Base-by-base conservation (phyloP, 2,329 filamentous ascomycete genomes). In the Aspergillus sp. region DNA sequence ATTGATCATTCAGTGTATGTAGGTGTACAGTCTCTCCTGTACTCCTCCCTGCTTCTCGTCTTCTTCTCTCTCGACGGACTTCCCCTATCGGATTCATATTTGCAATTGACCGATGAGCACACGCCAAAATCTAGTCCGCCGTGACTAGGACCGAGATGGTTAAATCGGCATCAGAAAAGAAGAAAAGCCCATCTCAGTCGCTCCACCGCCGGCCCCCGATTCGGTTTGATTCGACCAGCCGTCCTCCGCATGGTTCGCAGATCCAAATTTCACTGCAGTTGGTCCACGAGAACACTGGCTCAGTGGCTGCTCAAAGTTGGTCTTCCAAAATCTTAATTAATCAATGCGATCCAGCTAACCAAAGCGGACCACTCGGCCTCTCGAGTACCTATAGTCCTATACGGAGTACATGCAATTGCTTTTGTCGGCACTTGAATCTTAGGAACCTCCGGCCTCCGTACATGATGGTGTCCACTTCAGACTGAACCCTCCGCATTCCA, bases 191-290 rank as follows among this genome's bases (percentile, higher is more conserved):
- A 29, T 29, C 6, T 4, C 36, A n/a, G 36, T 7, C 36, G 36
- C 36, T 42, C 36, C 36, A 42, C 36, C 36, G 36, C 4, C 36
- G 36, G 16, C 36, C 36, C 49, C 49, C 49, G 57, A 59, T 57
- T 46, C 14, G 45, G n/a, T 22, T 32, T 57, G 57, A 52, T 60
- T 24, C 36, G 57, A 52, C 62, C 60, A 64, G 50, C 55, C 49
- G 20, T 47, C 63, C 61, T 63, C 65, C 65, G 58, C 62, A 66
- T 55, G 32, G 64, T 67, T 68, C 65, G 66, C 65, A 68, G 65
- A 67, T 68, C 66, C 63, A 67, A 67, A 67, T 68, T 65, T 67
- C 58, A 66, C 52, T 56, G 31, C 32, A 32, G 12, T 26, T 29
- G 16, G 31, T 20, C 26, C n/a, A n/a, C 16, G 16, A 26, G 26